Conservation (phyloP, 1,139 yeast genomes). For the Citeromyces hawaiiensis region DNA sequence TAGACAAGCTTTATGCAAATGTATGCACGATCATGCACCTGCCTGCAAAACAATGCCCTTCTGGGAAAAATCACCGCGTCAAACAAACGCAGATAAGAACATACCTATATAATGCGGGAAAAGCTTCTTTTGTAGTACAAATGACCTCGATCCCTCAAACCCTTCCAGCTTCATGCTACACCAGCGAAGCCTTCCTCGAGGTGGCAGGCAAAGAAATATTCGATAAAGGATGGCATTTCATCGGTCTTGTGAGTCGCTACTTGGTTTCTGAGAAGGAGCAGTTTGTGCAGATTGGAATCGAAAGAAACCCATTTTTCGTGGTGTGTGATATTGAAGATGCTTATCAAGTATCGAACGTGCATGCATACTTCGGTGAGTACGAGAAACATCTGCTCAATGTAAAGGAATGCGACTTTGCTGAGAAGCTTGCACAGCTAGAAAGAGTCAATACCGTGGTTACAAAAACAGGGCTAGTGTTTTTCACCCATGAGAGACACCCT, state of each 20-base stretch:
- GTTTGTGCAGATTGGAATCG: constrained; percentile 11
- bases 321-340: constrained; percentile 11
- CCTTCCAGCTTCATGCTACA: constrained; percentile 13
- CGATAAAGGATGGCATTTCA: constrained; percentile 14
- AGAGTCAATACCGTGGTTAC: constrained; percentile 11
- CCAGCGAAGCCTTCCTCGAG: constrained; percentile 10
- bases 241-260: constrained; percentile 9
- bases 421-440: constrained; percentile 6
- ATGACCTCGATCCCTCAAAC: constrained; percentile 4
- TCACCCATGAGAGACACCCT: constrained; percentile 11
- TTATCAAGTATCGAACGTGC: constrained; percentile 5
- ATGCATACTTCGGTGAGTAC: constrained; percentile 11
- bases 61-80: too few species aligned
- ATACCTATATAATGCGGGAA: too few species aligned
- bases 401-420: constrained; percentile 5
- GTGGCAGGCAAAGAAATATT: constrained; percentile 9
- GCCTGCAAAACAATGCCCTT: too few species aligned
- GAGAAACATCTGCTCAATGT: constrained; percentile 7
- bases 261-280: constrained; percentile 5
- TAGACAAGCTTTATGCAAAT: too few species aligned
- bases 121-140: too few species aligned
- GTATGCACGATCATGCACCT: too few species aligned
- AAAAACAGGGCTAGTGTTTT: constrained; percentile 11
- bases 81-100: too few species aligned
- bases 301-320: constrained; percentile 13